Evolutionary conservation across 108 stramenopile species (phyloP), one percentile per base, ranked within the genome.

Genomic region (Nitzschia putrida): DNA sequence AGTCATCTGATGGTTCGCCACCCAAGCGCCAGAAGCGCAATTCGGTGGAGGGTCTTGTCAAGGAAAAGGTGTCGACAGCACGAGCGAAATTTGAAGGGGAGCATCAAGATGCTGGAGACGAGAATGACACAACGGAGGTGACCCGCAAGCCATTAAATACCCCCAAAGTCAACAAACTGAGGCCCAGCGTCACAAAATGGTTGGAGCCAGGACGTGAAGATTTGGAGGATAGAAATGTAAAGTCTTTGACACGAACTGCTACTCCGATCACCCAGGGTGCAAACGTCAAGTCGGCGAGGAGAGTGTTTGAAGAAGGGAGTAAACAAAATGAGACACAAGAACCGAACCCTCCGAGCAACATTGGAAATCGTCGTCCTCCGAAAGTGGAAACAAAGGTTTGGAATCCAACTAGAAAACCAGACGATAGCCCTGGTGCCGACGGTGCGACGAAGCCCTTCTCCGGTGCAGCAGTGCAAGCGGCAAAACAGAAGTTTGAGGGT

Each of bases 1-100:
- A 39, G 10, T 11, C 25, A 3, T 34, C 41, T 38, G 41, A 34
- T 51, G 45, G 38, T 51, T 56, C 37, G 38, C 38, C n/a, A n/a
- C 16, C 51, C 1, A 55, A 68, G 45, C 61, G 41, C 42, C 39
- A 12, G 56, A 43, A 39, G 10, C 67, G 54, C 20, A 68, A 20
- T 14, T 56, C 53, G 9, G 37, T 43, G 12, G 54, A 41, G 40
- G 55, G 14, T 55, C 55, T 55, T 29, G 20, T 23, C 14, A 14
- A 63, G 23, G 43, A 41, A 18, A 63, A 63, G 18, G 61, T 63
- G 7, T 8, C 11, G 22, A 25, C 0, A 3, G 23, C 61, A 12
- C 23, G 44, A 21, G 61, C 61, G 8, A 18, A 12, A 45, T 45
- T 44, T 24, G 61, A 63, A 63, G 23, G 12, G 3, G 61, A 43